Percentiles rank a stretch among this genome's conserved stretches.
Evolutionary conservation across 495 filamentous ascomycete species (phyloP).

Genomic region (Staphylotrichum tortipilum): DNA sequence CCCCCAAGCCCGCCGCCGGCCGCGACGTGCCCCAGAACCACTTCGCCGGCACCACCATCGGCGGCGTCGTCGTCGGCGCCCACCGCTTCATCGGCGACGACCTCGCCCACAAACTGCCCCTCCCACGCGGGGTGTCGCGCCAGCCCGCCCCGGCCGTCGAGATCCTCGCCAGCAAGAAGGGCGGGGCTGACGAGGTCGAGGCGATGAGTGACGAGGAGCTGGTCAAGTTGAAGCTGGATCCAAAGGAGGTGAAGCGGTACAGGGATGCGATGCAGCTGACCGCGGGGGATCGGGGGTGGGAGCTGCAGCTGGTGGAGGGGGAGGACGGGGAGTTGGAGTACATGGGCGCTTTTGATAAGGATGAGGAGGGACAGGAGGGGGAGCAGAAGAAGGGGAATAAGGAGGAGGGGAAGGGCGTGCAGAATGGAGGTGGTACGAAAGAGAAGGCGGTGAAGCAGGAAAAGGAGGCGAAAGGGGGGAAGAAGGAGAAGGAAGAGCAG

Average conservation of each 20-base stretch:
- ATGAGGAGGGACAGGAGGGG: conserved; percentile 21
- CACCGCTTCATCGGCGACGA: conserved; percentile 39
- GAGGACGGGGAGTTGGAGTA: conserved; percentile 33
- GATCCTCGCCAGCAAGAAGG: conserved; percentile 19
- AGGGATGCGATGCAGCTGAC: conserved; percentile 46
- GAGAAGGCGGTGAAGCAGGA: not conserved
- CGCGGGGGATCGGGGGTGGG: conserved; percentile 48
- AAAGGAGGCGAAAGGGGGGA: not conserved
- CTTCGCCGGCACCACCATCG: conserved; percentile 32
- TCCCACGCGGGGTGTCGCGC: conserved; percentile 28
- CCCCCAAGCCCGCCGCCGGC: not conserved
- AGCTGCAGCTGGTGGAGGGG: conserved; percentile 42
- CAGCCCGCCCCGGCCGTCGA: conserved; percentile 14
- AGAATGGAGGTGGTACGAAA: not conserved
- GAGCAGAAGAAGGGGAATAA: not conserved
- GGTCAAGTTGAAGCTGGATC: conserved; percentile 60
- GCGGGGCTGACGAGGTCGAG: conserved; percentile 21
- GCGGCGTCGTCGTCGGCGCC: conserved; percentile 47
- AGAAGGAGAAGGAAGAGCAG: conserved; percentile 1
- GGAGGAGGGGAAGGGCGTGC: not conserved
- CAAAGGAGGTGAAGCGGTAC: conserved; percentile 55
- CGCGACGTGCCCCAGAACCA: conserved; percentile 8
- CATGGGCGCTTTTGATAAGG: conserved; percentile 36
- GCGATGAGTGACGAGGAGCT: conserved; percentile 52
- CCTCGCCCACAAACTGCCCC: conserved; percentile 22